Base-by-base conservation (phyloP, 108 stramenopile genomes). In the Pelagomonas calceolata region DNA sequence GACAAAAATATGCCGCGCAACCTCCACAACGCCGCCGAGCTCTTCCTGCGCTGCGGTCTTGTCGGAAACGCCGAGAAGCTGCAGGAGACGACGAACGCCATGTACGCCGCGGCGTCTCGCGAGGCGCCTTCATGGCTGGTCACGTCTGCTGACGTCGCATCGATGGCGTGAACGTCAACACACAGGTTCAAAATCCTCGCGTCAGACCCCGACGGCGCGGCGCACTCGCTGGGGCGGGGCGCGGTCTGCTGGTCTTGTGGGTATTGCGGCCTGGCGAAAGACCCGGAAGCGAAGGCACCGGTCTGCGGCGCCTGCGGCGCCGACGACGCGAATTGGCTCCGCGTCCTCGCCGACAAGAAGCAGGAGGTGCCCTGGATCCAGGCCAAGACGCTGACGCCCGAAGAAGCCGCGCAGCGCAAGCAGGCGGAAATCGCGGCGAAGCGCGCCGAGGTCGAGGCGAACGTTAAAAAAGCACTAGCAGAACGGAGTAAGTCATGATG, bases 221-320 rank as follows among this genome's bases (percentile, higher is more conserved):
- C 36, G 44, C 34, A 74, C 32, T 34, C 21, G 21, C 21, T 79
- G 16, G 78, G 78, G 32, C 51, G 65, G 32, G 78, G 33, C 4
- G 73, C 67, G 46, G 43, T 79, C 36, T 79, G 78, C 44, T 79
- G 73, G 73, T 35, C 18, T 10, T 78, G 78, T 74, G 78, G 78
- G 18, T 39, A 64, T 39, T 30, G 30, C 16, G 78, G 73, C 12
- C 36, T 78, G 12, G 60, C 73, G 21, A 69, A 74, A 64, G 63
- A 73, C 60, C 63, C 43, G 39, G 60, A 68, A 34, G 71, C 72
- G 31, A 73, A 69, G 44, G n/a, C n/a, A n/a, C n/a, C n/a, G n/a
- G 14, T 10, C 44, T 45, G 44, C 51, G 51, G 21, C 51, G 21
- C 14, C 7, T 60, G 51, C 51, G 51, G 51, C 51, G 51, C 21